phyloP scores from a whole-genome alignment of 352 stramenopile species.

The Phytophthora fragariae region DNA sequence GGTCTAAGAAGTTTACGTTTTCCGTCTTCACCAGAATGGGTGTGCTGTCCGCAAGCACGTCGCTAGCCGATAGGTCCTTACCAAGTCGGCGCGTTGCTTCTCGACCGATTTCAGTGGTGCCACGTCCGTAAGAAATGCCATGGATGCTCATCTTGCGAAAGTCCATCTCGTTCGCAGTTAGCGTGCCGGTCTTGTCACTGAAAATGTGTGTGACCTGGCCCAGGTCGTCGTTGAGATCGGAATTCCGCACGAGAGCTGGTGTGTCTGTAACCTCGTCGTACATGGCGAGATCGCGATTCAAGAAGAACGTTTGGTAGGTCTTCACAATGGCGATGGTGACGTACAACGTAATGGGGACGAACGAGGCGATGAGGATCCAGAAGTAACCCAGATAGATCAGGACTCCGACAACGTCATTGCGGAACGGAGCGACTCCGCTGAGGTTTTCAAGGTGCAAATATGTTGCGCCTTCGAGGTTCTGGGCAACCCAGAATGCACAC shows the following conservation, averaged over 20 bases:
- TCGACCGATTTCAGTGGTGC: conserved; percentile 86
- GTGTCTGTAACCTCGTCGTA: conserved; percentile 86
- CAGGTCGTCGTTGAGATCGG: conserved; percentile 88
- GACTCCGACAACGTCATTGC: conserved; percentile 72
- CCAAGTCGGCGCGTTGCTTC: conserved; percentile 75
- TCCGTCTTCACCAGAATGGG: conserved; percentile 61
- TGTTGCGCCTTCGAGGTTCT: conserved; percentile 59
- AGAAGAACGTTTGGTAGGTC: conserved; percentile 87
- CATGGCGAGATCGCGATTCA: conserved; percentile 88
- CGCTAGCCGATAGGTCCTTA: conserved; percentile 79
- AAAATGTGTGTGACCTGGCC: conserved; percentile 92
- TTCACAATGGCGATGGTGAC: conserved; percentile 90
- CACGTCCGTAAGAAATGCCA: conserved; percentile 81
- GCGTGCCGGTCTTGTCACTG: conserved; percentile 87
- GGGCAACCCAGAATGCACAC: conserved; percentile 73
- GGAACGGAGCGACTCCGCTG: conserved; percentile 71
- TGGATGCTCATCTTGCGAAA: conserved; percentile 91
- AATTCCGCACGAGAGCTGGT: conserved; percentile 81
- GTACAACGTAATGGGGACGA: conserved; percentile 91
- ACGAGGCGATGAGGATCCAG: conserved; percentile 90
- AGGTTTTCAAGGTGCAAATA: conserved; percentile 80
- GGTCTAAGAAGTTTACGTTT: conserved; percentile 88
- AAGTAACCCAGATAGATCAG: conserved; percentile 88
- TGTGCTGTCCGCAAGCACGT: conserved; percentile 75
- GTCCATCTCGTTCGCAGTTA: conserved; percentile 91